Base-by-base conservation (phyloP, 164 flowering plant genomes). In the Vitis amurensis region DNA sequence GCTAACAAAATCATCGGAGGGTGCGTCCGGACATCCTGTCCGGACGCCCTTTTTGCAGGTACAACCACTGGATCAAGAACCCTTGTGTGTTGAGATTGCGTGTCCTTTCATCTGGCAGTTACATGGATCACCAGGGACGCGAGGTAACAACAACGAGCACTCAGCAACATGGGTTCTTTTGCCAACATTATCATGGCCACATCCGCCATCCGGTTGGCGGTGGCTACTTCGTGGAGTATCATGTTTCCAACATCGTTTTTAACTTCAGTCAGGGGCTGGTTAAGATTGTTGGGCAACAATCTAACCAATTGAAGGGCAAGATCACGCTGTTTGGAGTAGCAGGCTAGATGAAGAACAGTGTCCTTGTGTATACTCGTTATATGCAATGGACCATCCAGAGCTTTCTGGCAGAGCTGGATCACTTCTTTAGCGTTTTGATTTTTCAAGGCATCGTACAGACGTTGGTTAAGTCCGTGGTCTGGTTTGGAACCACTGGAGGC, bases 311-410 rank as follows among this genome's bases (percentile, higher is more conserved):
- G 4, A 10, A 50, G 58, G 3, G 37, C 72, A 1, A 61, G 53
- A 16, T 29, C 59, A 5, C 58, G 19, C 30, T 50, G 30, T 12
- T 51, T 61, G 37, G 64, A 3, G 65, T 17, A 60, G 2, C 57
- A 30, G 14, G 71, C 71, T 64, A 60, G 49, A 13, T 68, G 71
- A 37, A 68, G 65, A 3, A 68, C 71, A 5, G 71, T 68, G 55
- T 68, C 71, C 8, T 58, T 11, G 30, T 59, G 52, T 23, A 59
- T 59, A 13, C 64, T 49, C 1, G 60, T 3, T 27, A 27, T 23
- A 10, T 59, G 55, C 50, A 68, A 27, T 23, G 71, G 23, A 27
- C 51, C 56, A 23, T 59, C 71, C 2, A 23, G 23, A 23, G 15
- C 10, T 31, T 4, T 0, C 44, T 1, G 44, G 57, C 71, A 68